Conservation (phyloP, 1,284 basidiomycete species). For the Neolentinus lepideus region DNA sequence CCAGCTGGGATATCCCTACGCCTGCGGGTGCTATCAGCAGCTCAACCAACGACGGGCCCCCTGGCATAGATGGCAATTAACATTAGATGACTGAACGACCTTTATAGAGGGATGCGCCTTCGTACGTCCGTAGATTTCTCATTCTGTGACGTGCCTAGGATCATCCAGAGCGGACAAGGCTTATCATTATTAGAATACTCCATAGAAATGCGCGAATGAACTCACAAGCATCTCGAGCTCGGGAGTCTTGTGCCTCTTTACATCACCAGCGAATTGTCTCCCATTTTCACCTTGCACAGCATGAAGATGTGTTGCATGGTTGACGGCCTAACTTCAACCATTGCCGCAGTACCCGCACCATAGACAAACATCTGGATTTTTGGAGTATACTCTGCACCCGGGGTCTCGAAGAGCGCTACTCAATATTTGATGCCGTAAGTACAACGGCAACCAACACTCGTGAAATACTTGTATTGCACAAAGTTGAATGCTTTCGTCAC, state of each 20-base stretch:
- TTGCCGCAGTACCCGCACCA: too few relatives aligned
- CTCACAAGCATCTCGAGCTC: too few relatives aligned
- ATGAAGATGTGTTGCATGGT: too few relatives aligned
- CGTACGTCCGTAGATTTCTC: background rate
- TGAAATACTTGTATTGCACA: background rate
- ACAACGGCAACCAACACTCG: background rate
- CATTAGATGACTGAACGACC: background rate
- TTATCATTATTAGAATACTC: background rate
- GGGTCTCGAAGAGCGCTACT: too few relatives aligned
- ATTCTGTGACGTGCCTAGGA: background rate
- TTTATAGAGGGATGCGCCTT: too few relatives aligned
- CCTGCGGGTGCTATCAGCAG: background rate
- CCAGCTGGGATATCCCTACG: background rate
- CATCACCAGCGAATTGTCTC: too few relatives aligned
- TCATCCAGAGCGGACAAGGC: background rate
- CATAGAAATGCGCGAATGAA: background rate
- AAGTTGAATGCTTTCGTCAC: background rate
- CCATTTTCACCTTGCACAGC: too few relatives aligned
- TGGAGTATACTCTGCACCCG: too few relatives aligned
- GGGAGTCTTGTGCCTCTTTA: background rate
- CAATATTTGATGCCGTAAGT: too few relatives aligned
- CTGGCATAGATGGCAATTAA: background rate
- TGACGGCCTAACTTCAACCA: too few relatives aligned
- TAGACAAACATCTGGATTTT: too few relatives aligned
- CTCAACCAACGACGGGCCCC: background rate